Base-by-base conservation (phyloP, 169 alveolate genomes). In the Eimeria sp. region DNA sequence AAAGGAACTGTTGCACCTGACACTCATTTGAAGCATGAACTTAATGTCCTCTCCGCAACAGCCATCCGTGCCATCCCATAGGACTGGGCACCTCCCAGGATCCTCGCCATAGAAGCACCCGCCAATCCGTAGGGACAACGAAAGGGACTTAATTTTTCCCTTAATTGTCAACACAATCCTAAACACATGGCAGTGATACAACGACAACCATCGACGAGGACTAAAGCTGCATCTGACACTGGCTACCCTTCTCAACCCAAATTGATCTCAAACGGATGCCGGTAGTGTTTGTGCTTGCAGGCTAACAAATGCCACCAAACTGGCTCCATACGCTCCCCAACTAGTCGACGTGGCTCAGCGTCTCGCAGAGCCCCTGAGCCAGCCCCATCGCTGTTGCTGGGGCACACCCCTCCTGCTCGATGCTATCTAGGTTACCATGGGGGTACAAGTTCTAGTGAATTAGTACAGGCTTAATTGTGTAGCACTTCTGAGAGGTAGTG, bases 31-130 rank as follows among this genome's bases (percentile, higher is more conserved):
- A 16, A 82, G 40, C 27, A 77, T 33, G 89, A 93, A 93, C 14
- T 80, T 37, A 64, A 93, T 60, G 66, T 71, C 72, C 14, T 56
- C 80, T 37, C 94, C 96, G 96, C 96, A 93, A 71, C 96, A 93
- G 56, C 71, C 90, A 68, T 80, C 89, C 6, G 96, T 83, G 71
- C 90, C 82, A 56, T 93, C 96, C 96, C 96, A 93, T 49, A 93
- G 49, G 1, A 82, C 89, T 13, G 89, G 90, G 89, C 96, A 93
- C 30, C 66, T 18, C 76, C 89, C 91, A 14, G 85, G 96, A 27
- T 54, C 64, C 27, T 85, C 93, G 20, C 80, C 93, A 52, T 62
- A 85, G 23, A 91, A 40, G 62, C 96, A 91, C 85, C 85, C 85
- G 62, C 96, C 96, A 52, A 91, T 66, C 43, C 96, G 96, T 8